phyloP scores from a whole-genome alignment of 306 rosid genomes.

The Notholithocarpus densiflorus region DNA sequence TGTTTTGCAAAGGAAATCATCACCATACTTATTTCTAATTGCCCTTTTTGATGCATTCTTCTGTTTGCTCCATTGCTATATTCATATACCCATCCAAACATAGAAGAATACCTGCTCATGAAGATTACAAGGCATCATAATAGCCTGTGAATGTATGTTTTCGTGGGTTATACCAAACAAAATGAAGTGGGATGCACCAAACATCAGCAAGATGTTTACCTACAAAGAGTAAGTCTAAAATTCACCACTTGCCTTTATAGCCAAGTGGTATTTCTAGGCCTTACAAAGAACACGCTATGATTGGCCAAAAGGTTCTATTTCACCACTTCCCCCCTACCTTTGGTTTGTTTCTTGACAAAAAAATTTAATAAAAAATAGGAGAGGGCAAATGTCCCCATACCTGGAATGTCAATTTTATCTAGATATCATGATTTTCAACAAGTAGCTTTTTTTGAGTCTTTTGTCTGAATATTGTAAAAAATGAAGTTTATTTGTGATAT shows the following conservation, averaged over 20 bases:
- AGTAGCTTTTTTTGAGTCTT: no score
- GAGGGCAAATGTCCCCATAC: no score
- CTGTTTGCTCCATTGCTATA: conserved; percentile 98
- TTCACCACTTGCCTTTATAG: background rate
- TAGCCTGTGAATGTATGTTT: background rate
- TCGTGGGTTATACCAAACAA: background rate
- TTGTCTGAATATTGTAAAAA: no score
- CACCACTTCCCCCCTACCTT: no score
- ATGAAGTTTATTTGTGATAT: no score
- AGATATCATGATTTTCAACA: no score
- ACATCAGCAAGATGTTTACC: background rate
- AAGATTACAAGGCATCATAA: conserved; percentile 13
- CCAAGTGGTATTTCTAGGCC: background rate
- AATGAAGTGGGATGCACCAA: background rate
- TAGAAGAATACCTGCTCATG: conserved; percentile 72
- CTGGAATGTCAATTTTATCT: no score
- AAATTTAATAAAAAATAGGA: no score
- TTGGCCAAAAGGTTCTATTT: no score
- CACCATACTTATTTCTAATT: conserved; percentile 90
- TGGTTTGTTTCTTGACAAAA: no score
- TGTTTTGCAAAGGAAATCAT: conserved; percentile 89
- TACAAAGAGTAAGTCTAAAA: background rate
- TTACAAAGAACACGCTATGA: no score
- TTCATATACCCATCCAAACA: conserved; percentile 92
- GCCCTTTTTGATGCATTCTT: conserved; percentile 93